Evolutionary conservation across 148 eudicot species (phyloP), one percentile per base, ranked within the genome.

Genomic region (Chenopodium album): DNA sequence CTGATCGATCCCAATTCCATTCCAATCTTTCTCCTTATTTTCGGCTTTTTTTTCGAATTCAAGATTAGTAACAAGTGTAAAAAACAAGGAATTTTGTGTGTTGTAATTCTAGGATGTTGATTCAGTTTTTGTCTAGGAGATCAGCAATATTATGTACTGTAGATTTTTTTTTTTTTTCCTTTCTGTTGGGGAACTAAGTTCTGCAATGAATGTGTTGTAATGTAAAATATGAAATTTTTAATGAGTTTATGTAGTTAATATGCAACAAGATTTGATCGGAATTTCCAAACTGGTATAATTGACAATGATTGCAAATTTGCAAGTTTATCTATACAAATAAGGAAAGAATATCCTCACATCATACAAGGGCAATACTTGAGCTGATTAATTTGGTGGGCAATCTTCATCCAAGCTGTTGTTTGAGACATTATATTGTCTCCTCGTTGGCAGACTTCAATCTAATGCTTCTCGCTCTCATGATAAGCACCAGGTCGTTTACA

Each of bases 1-100:
- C 87, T 95, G 86, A 88, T 75, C 56, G 28, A 10, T 8, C 31
- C 23, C 4, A 41, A 52, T 73, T 59, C 26, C 66, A 6, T 41
- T n/a, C 26, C 32, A 32, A 50, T 79, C 11, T 52, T 19, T 29
- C 29, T 48, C 50, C 70, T 46, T 41, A 6, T 69, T 29, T 10
- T 41, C 9, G 17, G 19, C 17, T 12, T 3, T 11, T 46, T 26
- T 73, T 11, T 47, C 20, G 23, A 3, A 68, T 78, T 44, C 9
- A 54, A 52, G 76, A 59, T 83, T 34, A 74, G 75, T 48, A 84
- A 52, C 76, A 84, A 84, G 19, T 79, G 79, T 79, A 82, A 28
- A 82, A 83, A 74, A 28, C n/a, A 72, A 56, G 17, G 52, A 44
- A 23, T 74, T 71, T 44, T 44, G 77, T 73, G 76, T 74, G 62